Evolutionary conservation across 345 rosid species (phyloP), one percentile per base, ranked within the genome.

Genomic region (Salix udensis): DNA sequence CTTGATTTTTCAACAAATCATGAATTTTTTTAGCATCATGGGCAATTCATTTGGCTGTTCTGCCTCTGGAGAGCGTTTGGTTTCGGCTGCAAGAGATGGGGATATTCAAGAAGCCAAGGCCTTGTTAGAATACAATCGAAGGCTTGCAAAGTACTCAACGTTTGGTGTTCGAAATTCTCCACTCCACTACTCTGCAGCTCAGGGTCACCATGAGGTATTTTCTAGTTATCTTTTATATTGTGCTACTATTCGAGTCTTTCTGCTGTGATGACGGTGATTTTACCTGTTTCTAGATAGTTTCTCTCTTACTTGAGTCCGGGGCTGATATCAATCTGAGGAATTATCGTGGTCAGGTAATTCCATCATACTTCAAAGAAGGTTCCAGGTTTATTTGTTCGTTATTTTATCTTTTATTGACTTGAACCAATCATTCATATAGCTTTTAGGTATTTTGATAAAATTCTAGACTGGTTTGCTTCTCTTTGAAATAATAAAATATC

Each of bases 11-110:
- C 19, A 21, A 53, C 19, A 77, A 68, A 50, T 23, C 84, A 88
- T 95, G 98, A 89, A 88, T 84, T 88, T 96, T 64, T 79, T 93
- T 16, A 90, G 91, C 90, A 85, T 96, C 76, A 87, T 96, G 84
- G 94, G 98, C 3, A 96, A 96, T 81, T 96, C 98, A 3, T 90
- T 96, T 72, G 99, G 99, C 8, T 96, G 99, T 86, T 96, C 99
- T 4, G 99, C 97, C 23, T 93, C 97, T n/a, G 99, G 99, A 78
- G 99, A 96, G 73, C 91, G 98, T 62, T 84, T 96, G 81, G 98
- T 96, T 77, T 93, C 99, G 0, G 99, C 98, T 13, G 99, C 98
- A 39, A 89, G 98, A 88, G 99, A 96, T 84, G 98, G 98, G 14
- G 99, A 96, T 84, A 85, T 96, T 80, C 97, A 91, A 69, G 99